Base-by-base conservation (phyloP, 192 early-diverging fungal species). In the Coemansia sp. region DNA sequence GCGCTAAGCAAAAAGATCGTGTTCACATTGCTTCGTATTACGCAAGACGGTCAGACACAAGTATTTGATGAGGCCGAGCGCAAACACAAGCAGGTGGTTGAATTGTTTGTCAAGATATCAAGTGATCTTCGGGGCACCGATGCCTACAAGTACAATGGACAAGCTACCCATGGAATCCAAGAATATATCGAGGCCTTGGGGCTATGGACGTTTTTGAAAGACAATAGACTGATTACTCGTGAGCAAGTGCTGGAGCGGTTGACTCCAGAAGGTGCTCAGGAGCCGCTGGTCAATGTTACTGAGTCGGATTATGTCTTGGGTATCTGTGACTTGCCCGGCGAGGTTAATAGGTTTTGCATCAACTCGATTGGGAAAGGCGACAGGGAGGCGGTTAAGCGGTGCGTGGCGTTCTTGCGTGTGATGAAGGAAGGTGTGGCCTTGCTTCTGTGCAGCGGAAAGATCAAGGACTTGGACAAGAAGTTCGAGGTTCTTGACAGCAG, bases 301-400 rank as follows among this genome's bases (percentile, higher is more conserved):
- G 71, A 85, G 15, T 66, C 60, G 28, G 84, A 86, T 48, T 88
- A 86, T 67, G 34, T 88, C 8, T 48, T 88, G 49, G 86, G 86
- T 0, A 61, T 88, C 12, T 75, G 84, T 31, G 86, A 88, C 68
- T 63, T 88, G 37, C 79, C 84, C 2, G 86, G 86, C 10, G 86
- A 88, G 55, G 69, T 88, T 29, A 88, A 86, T 62, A 74, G 86
- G 39, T 82, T 79, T 25, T 77, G 74, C 68, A 88, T 88, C 55
- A 88, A 86, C 48, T 60, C 78, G 3, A 71, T 88, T 39, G 82
- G 74, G 1, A 81, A 77, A 61, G 75, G 81, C 30, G 75, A 85
- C 23, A 59, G 56, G 3, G 67, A 78, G 13, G 77, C 73, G 6
- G 84, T 79, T 7, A 56, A 49, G 21, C 53, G 66, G n/a, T 74